Conservation (phyloP, 228 moss, liverwort and hornwort species). For the Sphagnum magellanicum region DNA sequence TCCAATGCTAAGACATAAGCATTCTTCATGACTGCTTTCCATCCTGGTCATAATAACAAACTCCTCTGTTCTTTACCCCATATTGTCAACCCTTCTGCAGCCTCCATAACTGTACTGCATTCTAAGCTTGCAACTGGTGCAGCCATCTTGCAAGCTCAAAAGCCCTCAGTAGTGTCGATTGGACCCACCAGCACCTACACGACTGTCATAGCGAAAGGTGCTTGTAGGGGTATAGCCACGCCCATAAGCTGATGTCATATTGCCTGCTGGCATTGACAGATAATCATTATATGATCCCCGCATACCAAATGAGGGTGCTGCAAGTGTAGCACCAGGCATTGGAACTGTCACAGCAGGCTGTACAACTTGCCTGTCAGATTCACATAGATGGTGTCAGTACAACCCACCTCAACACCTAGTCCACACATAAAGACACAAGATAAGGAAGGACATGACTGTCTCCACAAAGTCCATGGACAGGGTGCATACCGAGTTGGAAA, state of each 20-base stretch:
- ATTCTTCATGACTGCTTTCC: no score
- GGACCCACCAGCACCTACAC: constrained; percentile 39
- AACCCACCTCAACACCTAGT: background rate
- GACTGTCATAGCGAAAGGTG: constrained; percentile 61
- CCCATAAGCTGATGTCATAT: constrained; percentile 51
- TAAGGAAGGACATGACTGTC: constrained; percentile 7
- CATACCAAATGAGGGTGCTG: constrained; percentile 39
- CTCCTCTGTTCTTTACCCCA: no score
- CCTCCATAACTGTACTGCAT: no score
- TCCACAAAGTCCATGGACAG: no score
- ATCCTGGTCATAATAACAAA: no score
- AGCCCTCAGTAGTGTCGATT: constrained; percentile 22
- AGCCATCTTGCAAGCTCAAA: background rate
- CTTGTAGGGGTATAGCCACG: constrained; percentile 61
- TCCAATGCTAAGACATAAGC: no score
- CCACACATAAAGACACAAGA: constrained; percentile 1
- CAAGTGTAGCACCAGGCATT: constrained; percentile 19
- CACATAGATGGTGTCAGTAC: background rate
- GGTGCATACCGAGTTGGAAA: constrained; percentile 44
- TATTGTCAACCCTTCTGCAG: no score
- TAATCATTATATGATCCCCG: constrained; percentile 55
- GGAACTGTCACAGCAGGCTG: constrained; percentile 15
- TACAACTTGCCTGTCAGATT: constrained; percentile 24
- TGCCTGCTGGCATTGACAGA: constrained; percentile 51
- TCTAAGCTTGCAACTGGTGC: no score